Conservation (phyloP, 768 basidiomycete species). For the Panaeolus cyanescens region DNA sequence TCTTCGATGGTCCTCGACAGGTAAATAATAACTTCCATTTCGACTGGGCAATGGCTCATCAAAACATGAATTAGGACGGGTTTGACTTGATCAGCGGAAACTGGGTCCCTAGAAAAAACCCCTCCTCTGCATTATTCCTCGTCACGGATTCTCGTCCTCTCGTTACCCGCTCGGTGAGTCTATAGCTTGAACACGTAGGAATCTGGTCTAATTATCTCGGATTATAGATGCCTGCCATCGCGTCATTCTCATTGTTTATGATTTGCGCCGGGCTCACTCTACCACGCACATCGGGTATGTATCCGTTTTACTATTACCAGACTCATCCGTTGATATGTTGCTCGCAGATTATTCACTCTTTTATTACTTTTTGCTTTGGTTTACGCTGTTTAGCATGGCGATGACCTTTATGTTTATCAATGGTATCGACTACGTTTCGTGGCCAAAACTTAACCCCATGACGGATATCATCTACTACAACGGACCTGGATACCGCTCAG, state of each 20-base stretch:
- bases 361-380: slow-evolving; percentile 86
- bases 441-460: slow-evolving; percentile 86
- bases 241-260: slow-evolving; percentile 85
- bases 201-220: slow-evolving; percentile 6
- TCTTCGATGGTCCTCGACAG: slow-evolving; percentile 93
- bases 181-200: slow-evolving; percentile 1
- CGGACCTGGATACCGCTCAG: slow-evolving; percentile 86
- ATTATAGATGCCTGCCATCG: slow-evolving; percentile 77
- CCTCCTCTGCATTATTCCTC: slow-evolving; percentile 67
- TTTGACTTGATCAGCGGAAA: slow-evolving; percentile 92
- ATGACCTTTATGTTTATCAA: slow-evolving; percentile 76
- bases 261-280: slow-evolving; percentile 84
- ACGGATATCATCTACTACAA: slow-evolving; percentile 86
- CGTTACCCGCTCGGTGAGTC: slow-evolving; percentile 76
- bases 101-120: slow-evolving; percentile 84
- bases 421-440: slow-evolving; percentile 93
- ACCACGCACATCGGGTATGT: slow-evolving; percentile 84
- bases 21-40: slow-evolving; percentile 32
- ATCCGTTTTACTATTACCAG: background rate
- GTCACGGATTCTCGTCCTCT: slow-evolving; percentile 82
- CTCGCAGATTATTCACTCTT: slow-evolving; percentile 78
- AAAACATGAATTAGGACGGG: slow-evolving; percentile 64
- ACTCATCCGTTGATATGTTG: slow-evolving; percentile 4
- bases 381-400: slow-evolving; percentile 60
- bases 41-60: slow-evolving; percentile 2